phyloP scores from a whole-genome alignment of 345 rosid genomes.

The Salix dunnii region DNA sequence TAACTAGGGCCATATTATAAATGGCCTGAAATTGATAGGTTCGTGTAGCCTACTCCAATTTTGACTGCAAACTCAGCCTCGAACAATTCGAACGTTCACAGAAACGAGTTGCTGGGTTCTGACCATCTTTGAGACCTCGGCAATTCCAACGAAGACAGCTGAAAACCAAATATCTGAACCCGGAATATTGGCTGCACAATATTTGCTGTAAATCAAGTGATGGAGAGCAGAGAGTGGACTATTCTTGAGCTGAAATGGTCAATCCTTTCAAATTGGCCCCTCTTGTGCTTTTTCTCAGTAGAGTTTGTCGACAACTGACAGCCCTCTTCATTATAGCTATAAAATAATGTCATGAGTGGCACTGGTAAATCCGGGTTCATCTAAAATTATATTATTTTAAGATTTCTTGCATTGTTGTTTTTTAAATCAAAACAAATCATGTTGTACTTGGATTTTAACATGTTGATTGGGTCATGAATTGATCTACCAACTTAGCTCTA shows the following conservation, averaged over 20 bases:
- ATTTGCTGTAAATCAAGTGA: not conserved
- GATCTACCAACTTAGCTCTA: too few relatives aligned
- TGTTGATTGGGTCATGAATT: too few relatives aligned
- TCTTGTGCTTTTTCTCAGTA: not conserved
- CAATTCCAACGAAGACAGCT: not conserved
- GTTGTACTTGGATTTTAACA: too few relatives aligned
- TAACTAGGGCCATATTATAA: too few relatives aligned
- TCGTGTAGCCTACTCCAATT: constrained; percentile 1
- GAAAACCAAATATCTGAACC: too few relatives aligned
- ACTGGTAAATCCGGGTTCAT: too few relatives aligned
- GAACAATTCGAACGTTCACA: too few relatives aligned
- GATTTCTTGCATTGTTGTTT: too few relatives aligned
- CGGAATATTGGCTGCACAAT: not conserved
- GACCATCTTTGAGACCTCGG: not conserved
- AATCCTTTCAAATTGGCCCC: not conserved
- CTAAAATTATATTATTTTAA: too few relatives aligned
- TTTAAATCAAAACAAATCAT: too few relatives aligned
- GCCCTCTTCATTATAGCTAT: not conserved
- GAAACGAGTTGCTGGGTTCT: not conserved
- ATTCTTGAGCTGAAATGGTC: not conserved
- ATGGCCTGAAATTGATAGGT: too few relatives aligned
- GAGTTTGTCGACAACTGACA: not conserved
- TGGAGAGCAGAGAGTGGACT: not conserved
- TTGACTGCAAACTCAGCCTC: not conserved
- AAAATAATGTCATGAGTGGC: too few relatives aligned